phyloP scores from a whole-genome alignment of 371 early-diverging fungal species.

The Zopfochytrium polystomum region DNA sequence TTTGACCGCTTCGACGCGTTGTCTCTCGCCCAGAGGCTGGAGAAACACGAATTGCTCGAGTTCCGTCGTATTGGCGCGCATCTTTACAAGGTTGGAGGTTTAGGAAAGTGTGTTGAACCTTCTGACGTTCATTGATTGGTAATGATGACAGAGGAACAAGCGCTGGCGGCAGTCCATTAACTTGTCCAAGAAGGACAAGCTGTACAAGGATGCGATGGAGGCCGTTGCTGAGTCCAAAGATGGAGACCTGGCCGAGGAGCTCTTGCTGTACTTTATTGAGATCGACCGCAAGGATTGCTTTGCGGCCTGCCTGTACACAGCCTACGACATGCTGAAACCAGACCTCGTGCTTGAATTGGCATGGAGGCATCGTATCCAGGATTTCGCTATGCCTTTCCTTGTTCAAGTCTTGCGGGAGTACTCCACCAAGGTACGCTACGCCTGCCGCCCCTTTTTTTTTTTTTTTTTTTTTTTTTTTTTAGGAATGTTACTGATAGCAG shows the following conservation, averaged over 20 bases:
- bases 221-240: conserved; percentile 87
- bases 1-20: conserved; percentile 90
- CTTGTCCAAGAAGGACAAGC: conserved; percentile 90
- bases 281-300: conserved; percentile 87
- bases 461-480: too few relatives aligned
- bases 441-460: neutral
- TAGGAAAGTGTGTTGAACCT: neutral
- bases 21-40: conserved; percentile 84
- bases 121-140: conserved; percentile 5
- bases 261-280: conserved; percentile 91
- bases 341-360: conserved; percentile 92
- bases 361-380: conserved; percentile 82
- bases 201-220: conserved; percentile 97
- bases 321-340: conserved; percentile 90
- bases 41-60: conserved; percentile 92
- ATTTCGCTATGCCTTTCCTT: conserved; percentile 95
- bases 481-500: too few relatives aligned
- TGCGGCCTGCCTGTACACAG: conserved; percentile 84
- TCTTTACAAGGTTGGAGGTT: conserved; percentile 69
- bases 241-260: conserved; percentile 83
- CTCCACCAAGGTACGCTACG: conserved; percentile 32
- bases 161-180: conserved; percentile 93
- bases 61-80: conserved; percentile 95
- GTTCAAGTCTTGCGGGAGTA: conserved; percentile 81
- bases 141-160: conserved; percentile 74